phyloP scores from a whole-genome alignment of 495 filamentous ascomycete species.

The Penicillium parvum region DNA sequence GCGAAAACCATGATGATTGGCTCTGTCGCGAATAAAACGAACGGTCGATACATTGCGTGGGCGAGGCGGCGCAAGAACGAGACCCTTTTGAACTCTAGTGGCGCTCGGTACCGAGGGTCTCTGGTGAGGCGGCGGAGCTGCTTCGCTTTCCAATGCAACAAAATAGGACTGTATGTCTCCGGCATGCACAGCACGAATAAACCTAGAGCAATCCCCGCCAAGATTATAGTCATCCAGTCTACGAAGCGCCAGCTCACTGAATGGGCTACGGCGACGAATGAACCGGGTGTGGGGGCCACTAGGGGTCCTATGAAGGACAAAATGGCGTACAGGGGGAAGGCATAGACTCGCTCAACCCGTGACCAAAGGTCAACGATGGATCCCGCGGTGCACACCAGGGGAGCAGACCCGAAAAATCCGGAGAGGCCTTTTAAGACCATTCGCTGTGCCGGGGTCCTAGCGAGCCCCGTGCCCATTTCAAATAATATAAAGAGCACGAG shows the following conservation, averaged over 20 bases:
- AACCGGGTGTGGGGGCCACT: conserved; percentile 40
- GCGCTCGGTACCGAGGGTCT: conserved; percentile 24
- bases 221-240: conserved; percentile 41
- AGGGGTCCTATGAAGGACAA: conserved; percentile 42
- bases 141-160: conserved; percentile 45
- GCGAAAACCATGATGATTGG: conserved; percentile 45
- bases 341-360: conserved; percentile 35
- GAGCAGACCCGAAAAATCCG: conserved; percentile 43
- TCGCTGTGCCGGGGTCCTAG: conserved; percentile 37
- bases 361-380: conserved; percentile 41
- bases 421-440: conserved; percentile 38
- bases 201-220: conserved; percentile 29
- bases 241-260: conserved; percentile 39
- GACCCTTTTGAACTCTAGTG: conserved; percentile 35
- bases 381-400: conserved; percentile 29
- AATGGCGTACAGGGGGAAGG: conserved; percentile 40
- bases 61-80: conserved; percentile 25
- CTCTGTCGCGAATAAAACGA: conserved; percentile 31
- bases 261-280: conserved; percentile 26
- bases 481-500: conserved; percentile 44
- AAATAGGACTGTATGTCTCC: conserved; percentile 45
- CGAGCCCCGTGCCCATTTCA: conserved; percentile 37
- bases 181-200: conserved; percentile 38
- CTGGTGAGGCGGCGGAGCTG: conserved; percentile 42
- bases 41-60: conserved; percentile 36